Base-by-base conservation (phyloP, 2,329 filamentous ascomycete species). In the Fusarium nelsonii region DNA sequence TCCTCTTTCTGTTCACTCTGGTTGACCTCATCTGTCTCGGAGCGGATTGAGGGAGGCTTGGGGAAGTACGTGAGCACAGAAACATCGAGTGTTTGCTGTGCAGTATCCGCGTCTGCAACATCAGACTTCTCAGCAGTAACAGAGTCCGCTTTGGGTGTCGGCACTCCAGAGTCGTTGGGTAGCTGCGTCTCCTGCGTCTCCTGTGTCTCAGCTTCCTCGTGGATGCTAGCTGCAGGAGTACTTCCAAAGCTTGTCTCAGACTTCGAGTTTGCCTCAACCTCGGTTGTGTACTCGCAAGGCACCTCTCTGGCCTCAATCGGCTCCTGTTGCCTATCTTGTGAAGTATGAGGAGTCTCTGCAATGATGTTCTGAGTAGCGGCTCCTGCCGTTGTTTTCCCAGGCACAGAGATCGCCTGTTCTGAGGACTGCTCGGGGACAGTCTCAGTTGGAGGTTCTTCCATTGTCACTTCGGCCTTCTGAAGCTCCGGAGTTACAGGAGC, bases 221-320 rank as follows among this genome's bases (percentile, higher is more conserved):
- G 66, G 43, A 68, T 59, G 41, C 62, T 69, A 8, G 66, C 60
- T 36, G 59, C 46, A 32, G 60, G 40, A 11, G 58, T 66, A 37
- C 51, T 70, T 18, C 46, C 66, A 33, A 69, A 43, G 43, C 53
- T 70, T 11, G 66, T 72, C 59, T 73, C 66, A 14, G 66, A 70
- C 32, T 69, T 72, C 16, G 69, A 65, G 41, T 58, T 65, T 32
- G 48, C 34, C 30, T 70, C 66, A n/a, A 65, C 53, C 18, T 64
- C 62, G 26, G 43, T 45, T 10, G 62, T 45, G 10, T 43, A 18
- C 40, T 64, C 51, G 15, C 16, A 59, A 33, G 62, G 20, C 23
- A 44, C 26, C 20, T 72, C 50, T 36, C 26, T 57, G 12, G 65
- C 26, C 26, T 70, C 64, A 16, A 60, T 50, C 37, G 60, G 45